Percentiles rank a stretch among this genome's conserved stretches.
These are phyloP conservation scores for Chrysophaeum taylorii DNA, from an alignment of 352 stramenopile species.

Conservation along the genomic window DNA sequence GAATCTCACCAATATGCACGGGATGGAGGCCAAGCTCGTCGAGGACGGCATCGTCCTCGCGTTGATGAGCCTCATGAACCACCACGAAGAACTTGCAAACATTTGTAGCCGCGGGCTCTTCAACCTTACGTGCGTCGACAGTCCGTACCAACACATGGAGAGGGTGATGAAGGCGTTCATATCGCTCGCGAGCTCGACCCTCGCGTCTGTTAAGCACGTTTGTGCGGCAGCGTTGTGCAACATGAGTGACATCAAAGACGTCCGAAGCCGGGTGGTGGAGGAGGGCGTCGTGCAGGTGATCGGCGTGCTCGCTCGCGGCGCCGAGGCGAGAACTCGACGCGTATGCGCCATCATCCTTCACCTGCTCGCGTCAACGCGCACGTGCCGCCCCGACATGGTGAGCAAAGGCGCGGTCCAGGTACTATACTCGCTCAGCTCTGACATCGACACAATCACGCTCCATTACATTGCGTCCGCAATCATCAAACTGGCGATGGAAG, in stretches of 20 bases:
- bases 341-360: slow-evolving; percentile 36
- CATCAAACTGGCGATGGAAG: slow-evolving; percentile 28
- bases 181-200: slow-evolving; percentile 17
- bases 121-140: slow-evolving; percentile 69
- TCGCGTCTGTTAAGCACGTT: slow-evolving; percentile 33
- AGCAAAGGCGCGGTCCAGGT: slow-evolving; percentile 30
- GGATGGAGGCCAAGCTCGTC: slow-evolving; percentile 60
- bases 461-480: slow-evolving; percentile 34
- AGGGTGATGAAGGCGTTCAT: slow-evolving; percentile 39
- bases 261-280: slow-evolving; percentile 65
- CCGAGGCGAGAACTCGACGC: slow-evolving; percentile 21
- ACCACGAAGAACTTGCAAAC: slow-evolving; percentile 46
- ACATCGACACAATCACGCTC: slow-evolving; percentile 33
- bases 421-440: slow-evolving; percentile 28
- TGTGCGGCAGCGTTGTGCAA: slow-evolving; percentile 67
- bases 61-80: slow-evolving; percentile 62
- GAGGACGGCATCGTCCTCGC: slow-evolving; percentile 63
- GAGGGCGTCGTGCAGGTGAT: slow-evolving; percentile 68
- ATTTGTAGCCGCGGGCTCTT: slow-evolving; percentile 64
- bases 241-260: slow-evolving; percentile 64
- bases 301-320: slow-evolving; percentile 33
- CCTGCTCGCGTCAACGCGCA: slow-evolving; percentile 31
- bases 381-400: slow-evolving; percentile 32
- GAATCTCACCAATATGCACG: slow-evolving; percentile 65
- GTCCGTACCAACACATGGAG: slow-evolving; percentile 72